Conservation (phyloP, 2,329 filamentous ascomycete genomes). For the Ceratocystis variospora region DNA sequence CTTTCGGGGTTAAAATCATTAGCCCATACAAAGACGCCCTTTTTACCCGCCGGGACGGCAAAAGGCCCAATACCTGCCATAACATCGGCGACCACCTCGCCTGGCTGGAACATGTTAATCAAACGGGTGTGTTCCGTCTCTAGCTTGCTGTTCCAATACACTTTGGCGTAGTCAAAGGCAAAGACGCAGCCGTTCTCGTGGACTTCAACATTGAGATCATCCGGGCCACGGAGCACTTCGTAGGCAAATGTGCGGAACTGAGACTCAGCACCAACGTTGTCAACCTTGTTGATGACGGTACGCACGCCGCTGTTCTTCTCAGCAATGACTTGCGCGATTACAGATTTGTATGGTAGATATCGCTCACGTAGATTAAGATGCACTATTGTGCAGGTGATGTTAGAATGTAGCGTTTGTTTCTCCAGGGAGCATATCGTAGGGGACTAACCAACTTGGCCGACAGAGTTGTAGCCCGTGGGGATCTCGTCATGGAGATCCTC, state of each 20-base stretch:
- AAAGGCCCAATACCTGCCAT: slow-evolving; percentile 98
- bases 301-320: slow-evolving; percentile 75
- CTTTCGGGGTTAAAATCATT: slow-evolving; percentile 95
- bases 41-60: slow-evolving; percentile 79
- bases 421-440: background rate
- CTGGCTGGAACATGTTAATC: slow-evolving; percentile 59
- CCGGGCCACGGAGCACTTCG: slow-evolving; percentile 70
- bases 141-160: slow-evolving; percentile 95
- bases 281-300: slow-evolving; percentile 92
- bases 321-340: slow-evolving; percentile 72
- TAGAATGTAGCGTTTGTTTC: background rate
- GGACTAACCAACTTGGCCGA: slow-evolving; percentile 65
- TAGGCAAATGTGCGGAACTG: slow-evolving; percentile 87
- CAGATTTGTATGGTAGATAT: slow-evolving; percentile 70
- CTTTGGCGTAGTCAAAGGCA: slow-evolving; percentile 83
- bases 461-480: slow-evolving; percentile 72
- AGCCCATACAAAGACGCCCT: slow-evolving; percentile 82
- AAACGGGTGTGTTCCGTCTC: slow-evolving; percentile 79
- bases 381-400: slow-evolving; percentile 34
- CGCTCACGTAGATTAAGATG: slow-evolving; percentile 79
- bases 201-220: slow-evolving; percentile 72
- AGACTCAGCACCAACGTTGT: slow-evolving; percentile 72
- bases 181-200: slow-evolving; percentile 77
- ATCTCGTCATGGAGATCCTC: slow-evolving; percentile 67
- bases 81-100: slow-evolving; percentile 85